A percentile compares a stretch with the other conserved stretches of the same genome.
phyloP scores from a whole-genome alignment of 257 asterid species.

The Fraxinus pennsylvanica region DNA sequence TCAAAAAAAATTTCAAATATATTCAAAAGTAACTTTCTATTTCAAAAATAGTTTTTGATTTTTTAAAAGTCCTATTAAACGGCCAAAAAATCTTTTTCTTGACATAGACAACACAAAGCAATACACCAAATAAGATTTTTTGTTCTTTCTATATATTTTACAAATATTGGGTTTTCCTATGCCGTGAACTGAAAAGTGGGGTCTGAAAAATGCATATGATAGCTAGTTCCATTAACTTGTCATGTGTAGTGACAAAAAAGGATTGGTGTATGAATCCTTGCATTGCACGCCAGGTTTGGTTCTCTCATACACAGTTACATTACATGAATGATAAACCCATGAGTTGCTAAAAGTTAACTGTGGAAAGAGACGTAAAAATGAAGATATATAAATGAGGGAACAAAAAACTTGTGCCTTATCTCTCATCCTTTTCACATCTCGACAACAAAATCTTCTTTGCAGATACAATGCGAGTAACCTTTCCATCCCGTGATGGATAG shows the following conservation, averaged over 20 bases:
- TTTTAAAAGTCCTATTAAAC: too few species aligned
- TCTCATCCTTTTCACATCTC: neutral
- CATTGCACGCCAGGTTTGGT: slow-evolving; percentile 48
- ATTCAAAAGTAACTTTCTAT: too few species aligned
- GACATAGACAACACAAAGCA: too few species aligned
- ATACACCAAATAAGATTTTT: too few species aligned
- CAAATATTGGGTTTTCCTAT: too few species aligned
- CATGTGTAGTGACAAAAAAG: slow-evolving; percentile 33
- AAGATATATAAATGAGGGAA: neutral
- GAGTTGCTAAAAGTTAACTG: neutral
- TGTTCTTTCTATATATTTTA: too few species aligned
- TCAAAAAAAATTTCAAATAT: too few species aligned
- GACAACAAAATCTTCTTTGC: neutral
- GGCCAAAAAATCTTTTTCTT: too few species aligned
- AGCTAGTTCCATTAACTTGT: slow-evolving; percentile 21
- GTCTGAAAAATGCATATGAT: slow-evolving; percentile 7
- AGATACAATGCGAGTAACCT: neutral
- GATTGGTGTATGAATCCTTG: slow-evolving; percentile 28
- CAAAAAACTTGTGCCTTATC: neutral
- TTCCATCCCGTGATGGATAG: neutral
- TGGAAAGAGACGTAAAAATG: neutral
- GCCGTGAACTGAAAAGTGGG: neutral
- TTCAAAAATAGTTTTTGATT: too few species aligned
- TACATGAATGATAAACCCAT: neutral
- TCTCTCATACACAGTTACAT: slow-evolving; percentile 22